Base-by-base conservation (phyloP, 225 moss, liverwort and hornwort species). In the Pleurozium schreberi region DNA sequence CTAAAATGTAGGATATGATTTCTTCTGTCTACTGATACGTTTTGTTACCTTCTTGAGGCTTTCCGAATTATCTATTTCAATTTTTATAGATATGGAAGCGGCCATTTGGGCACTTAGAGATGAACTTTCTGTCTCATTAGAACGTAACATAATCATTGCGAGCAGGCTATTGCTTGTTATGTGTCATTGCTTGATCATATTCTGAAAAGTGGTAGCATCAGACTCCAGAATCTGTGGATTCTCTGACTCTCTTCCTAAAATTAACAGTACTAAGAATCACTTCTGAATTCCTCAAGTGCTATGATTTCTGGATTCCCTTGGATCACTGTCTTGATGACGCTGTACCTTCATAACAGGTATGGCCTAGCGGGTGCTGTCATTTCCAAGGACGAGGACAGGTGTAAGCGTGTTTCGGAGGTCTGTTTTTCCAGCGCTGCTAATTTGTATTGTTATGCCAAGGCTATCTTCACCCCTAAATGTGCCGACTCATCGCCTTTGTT, bases 361-460 rank as follows among this genome's bases (percentile, higher is more conserved):
- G 99, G 99, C 77, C 91, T 99, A 75, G 99, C 95, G 61, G 97
- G 95, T 88, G 99, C 99, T 93, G 97, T 99, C 58, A 97, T 99
- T 73, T 99, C 99, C 52, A 97, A 96, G 89, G 99, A 97, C 89
- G 96, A 99, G 60, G 95, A 94, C 30, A 91, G 96, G 40, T 97
- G 97, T 84, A 96, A 99, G 90, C 99, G 97, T 28, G 95, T 99
- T 71, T 93, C 97, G 42, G 97, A 99, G 96, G 97, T 98, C 88
- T 82, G 80, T 75, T 86, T 70, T 77, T 57, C 81, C 81, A 49
- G 67, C 38, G 9, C 59, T 83, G 73, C 10, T 66, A 40, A 47
- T 75, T 60, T 45, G 58, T 78, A 67, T 17, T 49, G 53, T n/a
- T 59, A 21, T 55, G 40, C 36, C 53, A 64, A 81, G 76, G 53